Evolutionary conservation across 2,329 filamentous ascomycete genomes (phyloP), one percentile per base, ranked within the genome.

Genomic region (Albophoma yamanashiensis): DNA sequence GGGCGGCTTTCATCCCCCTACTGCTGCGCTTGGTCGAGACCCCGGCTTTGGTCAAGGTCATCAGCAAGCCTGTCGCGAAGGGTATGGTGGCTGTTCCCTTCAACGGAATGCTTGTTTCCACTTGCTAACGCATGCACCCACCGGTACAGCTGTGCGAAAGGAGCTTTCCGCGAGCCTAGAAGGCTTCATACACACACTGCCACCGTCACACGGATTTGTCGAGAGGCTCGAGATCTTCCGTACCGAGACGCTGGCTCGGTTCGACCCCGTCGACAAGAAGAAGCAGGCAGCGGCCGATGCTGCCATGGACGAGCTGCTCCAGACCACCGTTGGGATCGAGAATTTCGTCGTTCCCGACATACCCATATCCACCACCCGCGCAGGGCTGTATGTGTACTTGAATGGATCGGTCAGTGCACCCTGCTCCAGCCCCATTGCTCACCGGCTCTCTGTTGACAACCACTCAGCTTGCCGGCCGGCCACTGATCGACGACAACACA

Each of bases 311-410:
- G 82, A 85, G 53, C 72, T 86, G 40, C 72, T 86, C 31, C 82
- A 85, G 67, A 80, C 82, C 27, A 76, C 78, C 5, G 76, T 86
- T 59, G 82, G 78, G 0, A 70, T 85, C 45, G 81, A 84, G n/a
- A 81, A 72, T 63, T 76, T 82, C 47, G 78, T 79, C 17, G 71
- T 85, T 14, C 70, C 80, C 34, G 89, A 95, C 57, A 75, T 92
- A 12, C 88, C 89, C 4, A 78, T 85, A 38, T 78, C 87, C 56
- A 91, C 90, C 65, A 90, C 91, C 4, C 83, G 91, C 71, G 89
- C 90, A 58, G 92, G 89, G 6, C 78, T 96, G 59, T 96, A 94
- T 69, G 80, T 96, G 8, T 94, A 93, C 70, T 77, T 97, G 11
- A 94, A 92, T 70, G 86, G 91, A 59, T 82, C 89, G 70, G 89